Evolutionary conservation across 2,329 filamentous ascomycete genomes (phyloP).

Genomic region (Clonostachys chloroleuca): DNA sequence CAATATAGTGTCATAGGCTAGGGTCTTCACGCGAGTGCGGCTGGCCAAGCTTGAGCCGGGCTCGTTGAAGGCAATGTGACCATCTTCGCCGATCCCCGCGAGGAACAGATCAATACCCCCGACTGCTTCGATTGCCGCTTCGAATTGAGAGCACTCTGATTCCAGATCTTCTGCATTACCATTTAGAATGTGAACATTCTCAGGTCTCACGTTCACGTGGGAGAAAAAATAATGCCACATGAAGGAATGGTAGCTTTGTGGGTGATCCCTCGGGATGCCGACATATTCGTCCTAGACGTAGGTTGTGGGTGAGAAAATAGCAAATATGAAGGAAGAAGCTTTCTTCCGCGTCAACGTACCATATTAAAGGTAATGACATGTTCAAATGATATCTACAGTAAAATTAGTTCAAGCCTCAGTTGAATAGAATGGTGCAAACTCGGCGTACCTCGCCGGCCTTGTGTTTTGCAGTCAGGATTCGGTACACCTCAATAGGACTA

Average conservation of each 20-base stretch:
- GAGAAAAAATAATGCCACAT: constrained; percentile 94
- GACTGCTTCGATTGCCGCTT: constrained; percentile 67
- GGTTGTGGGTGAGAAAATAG: background rate
- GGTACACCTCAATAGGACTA: constrained; percentile 75
- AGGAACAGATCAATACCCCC: constrained; percentile 85
- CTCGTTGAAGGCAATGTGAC: constrained; percentile 89
- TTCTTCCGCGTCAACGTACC: constrained; percentile 27
- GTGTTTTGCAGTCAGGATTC: constrained; percentile 66
- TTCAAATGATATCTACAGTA: constrained; percentile 67
- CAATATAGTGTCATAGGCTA: constrained; percentile 82
- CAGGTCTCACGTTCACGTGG: constrained; percentile 74
- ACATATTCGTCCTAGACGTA: constrained; percentile 76
- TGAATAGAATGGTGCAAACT: background rate
- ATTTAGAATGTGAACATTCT: constrained; percentile 80
- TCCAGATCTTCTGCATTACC: constrained; percentile 74
- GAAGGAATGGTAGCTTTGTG: constrained; percentile 84
- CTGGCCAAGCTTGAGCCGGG: constrained; percentile 75
- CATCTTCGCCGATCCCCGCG: constrained; percentile 80
- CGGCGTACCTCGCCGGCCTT: constrained; percentile 54
- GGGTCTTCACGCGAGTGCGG: constrained; percentile 78
- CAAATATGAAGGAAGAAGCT: background rate
- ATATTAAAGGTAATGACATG: constrained; percentile 93
- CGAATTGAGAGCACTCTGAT: constrained; percentile 74
- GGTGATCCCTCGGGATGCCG: constrained; percentile 75
- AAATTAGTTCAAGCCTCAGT: background rate